Percentiles rank a stretch among this genome's conserved stretches.
Evolutionary conservation across 371 early-diverging fungal genomes (phyloP).

Genomic region (Lichtheimia hyalospora): DNA sequence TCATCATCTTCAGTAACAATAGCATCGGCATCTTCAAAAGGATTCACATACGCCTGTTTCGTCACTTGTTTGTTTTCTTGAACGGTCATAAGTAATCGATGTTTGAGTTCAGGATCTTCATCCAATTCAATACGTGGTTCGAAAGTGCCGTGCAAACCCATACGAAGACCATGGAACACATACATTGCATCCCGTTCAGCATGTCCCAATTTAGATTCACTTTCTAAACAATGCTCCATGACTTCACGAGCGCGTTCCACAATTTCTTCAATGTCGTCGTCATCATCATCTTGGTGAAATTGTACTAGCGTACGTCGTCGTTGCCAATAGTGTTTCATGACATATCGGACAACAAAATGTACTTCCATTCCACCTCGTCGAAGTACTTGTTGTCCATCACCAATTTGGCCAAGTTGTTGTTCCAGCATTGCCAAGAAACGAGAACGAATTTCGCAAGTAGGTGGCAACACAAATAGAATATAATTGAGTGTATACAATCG

Average conservation of each 20-base stretch:
- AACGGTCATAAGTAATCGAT: constrained; percentile 21
- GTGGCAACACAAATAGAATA: constrained; percentile 41
- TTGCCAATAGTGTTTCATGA: constrained; percentile 22
- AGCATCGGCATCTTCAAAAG: constrained; percentile 46
- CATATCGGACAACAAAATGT: constrained; percentile 43
- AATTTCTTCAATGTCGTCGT: constrained; percentile 23
- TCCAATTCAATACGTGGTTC: constrained; percentile 36
- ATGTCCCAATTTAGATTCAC: constrained; percentile 44
- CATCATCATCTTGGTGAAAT: constrained; percentile 17
- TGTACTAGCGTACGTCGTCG: constrained; percentile 3
- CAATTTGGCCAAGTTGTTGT: constrained; percentile 17
- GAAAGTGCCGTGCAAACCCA: constrained; percentile 33
- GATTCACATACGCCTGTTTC: constrained; percentile 36
- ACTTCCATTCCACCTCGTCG: constrained; percentile 43
- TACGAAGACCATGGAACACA: constrained; percentile 46
- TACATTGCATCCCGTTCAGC: constrained; percentile 55
- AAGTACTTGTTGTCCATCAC: constrained; percentile 28
- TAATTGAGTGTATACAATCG: constrained; percentile 48
- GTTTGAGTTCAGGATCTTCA: constrained; percentile 28
- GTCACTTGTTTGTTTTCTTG: constrained; percentile 25
- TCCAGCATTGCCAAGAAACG: constrained; percentile 28
- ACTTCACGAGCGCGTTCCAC: constrained; percentile 36
- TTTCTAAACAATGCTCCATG: constrained; percentile 46
- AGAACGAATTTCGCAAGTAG: constrained; percentile 26
- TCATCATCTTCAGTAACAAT: constrained; percentile 42